These are phyloP conservation scores for Peronospora tabacina DNA, from an alignment of 352 stramenopile species.

Conservation along the genomic window DNA sequence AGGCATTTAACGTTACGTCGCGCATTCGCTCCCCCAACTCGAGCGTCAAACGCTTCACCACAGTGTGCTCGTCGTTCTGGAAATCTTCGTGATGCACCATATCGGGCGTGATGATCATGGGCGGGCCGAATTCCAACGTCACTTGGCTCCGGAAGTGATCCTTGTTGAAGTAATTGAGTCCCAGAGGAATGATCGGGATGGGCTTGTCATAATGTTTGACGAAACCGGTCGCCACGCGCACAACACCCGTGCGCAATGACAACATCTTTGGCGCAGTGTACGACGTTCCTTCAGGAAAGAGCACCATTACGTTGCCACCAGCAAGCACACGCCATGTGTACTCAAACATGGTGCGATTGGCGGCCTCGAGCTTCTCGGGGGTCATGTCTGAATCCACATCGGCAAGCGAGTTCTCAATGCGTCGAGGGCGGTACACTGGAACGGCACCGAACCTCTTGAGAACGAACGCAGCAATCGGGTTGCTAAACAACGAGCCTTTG, in stretches of 20 bases:
- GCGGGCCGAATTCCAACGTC: slow-evolving; percentile 61
- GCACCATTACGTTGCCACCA: slow-evolving; percentile 58
- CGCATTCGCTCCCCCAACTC: slow-evolving; percentile 41
- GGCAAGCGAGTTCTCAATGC: slow-evolving; percentile 34
- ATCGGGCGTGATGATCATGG: slow-evolving; percentile 39
- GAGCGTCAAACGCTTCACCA: slow-evolving; percentile 42
- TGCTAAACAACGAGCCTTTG: slow-evolving; percentile 71
- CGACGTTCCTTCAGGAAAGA: slow-evolving; percentile 75
- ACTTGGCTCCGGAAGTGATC: slow-evolving; percentile 69
- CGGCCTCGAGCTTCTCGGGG: slow-evolving; percentile 47
- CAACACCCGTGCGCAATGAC: slow-evolving; percentile 58
- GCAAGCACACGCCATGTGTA: slow-evolving; percentile 56
- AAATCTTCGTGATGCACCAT: slow-evolving; percentile 43
- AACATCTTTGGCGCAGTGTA: slow-evolving; percentile 79
- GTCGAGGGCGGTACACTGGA: slow-evolving; percentile 57
- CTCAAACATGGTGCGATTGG: slow-evolving; percentile 70
- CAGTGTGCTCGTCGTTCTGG: slow-evolving; percentile 31
- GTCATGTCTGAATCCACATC: slow-evolving; percentile 62
- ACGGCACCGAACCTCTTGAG: slow-evolving; percentile 51
- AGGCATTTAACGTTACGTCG: slow-evolving; percentile 46
- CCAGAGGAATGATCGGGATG: slow-evolving; percentile 62
- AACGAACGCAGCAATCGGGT: slow-evolving; percentile 33
- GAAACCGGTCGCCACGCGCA: slow-evolving; percentile 66
- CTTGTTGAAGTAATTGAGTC: slow-evolving; percentile 82
- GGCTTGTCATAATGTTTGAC: slow-evolving; percentile 57